phyloP scores from a whole-genome alignment of 163 green algal genomes.

The Chlorella variabilis region DNA sequence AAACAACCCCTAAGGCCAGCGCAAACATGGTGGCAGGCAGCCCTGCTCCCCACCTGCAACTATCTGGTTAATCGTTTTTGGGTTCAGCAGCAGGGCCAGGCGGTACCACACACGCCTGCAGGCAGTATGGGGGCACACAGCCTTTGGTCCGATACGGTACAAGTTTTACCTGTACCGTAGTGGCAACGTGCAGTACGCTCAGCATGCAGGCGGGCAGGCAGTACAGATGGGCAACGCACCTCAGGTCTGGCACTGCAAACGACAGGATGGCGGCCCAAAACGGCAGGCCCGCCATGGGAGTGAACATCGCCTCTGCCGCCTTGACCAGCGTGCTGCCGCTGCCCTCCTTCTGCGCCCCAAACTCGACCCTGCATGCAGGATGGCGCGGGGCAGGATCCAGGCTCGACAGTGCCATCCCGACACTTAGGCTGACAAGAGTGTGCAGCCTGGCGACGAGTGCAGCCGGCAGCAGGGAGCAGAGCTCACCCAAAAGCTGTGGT shows the following conservation, averaged over 20 bases:
- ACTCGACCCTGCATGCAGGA: neutral
- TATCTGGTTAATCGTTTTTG: neutral
- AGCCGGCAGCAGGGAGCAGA: too few relatives aligned
- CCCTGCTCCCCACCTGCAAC: neutral
- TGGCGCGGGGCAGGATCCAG: neutral
- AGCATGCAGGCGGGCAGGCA: neutral
- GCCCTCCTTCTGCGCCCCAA: conserved; percentile 7
- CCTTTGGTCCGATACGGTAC: too few relatives aligned
- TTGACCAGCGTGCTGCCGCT: neutral
- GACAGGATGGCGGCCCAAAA: neutral
- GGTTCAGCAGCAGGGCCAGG: neutral
- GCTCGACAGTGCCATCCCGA: too few relatives aligned
- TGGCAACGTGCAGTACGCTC: neutral
- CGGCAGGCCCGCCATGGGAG: neutral
- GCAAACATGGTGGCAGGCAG: too few relatives aligned
- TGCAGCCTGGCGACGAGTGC: too few relatives aligned
- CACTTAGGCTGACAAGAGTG: too few relatives aligned
- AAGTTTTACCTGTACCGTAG: neutral
- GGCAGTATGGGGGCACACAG: too few relatives aligned
- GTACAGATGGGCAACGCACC: too few relatives aligned
- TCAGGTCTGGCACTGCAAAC: neutral
- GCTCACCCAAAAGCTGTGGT: conserved; percentile 21
- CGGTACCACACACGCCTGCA: neutral
- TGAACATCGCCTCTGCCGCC: neutral
- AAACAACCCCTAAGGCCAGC: too few relatives aligned